Percentiles rank a stretch among this genome's conserved stretches.
These are phyloP conservation scores for Anaeromyces robustus DNA, from an alignment of 192 early-diverging fungal genomes.

Conservation along the genomic window DNA sequence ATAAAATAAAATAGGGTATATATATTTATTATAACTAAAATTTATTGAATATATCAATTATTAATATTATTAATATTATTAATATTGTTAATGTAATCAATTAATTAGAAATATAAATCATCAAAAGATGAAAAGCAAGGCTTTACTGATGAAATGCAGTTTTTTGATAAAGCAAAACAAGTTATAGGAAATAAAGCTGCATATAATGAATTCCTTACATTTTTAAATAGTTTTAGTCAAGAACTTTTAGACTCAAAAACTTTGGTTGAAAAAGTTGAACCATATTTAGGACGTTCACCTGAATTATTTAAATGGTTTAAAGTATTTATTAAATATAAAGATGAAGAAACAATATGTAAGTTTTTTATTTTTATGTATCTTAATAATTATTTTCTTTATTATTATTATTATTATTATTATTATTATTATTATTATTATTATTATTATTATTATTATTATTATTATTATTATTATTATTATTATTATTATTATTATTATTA, in stretches of 20 bases:
- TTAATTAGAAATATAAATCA: conserved; percentile 1
- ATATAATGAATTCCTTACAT: conserved; percentile 91
- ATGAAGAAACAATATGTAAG: conserved; percentile 44
- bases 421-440: too few relatives aligned
- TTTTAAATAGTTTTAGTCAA: conserved; percentile 85
- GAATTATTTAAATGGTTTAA: conserved; percentile 95
- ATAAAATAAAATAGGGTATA: too few relatives aligned
- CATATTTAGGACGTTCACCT: conserved; percentile 62
- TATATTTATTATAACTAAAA: too few relatives aligned
- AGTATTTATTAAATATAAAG: conserved; percentile 64
- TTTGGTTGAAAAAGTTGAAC: conserved; percentile 72
- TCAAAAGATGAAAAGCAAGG: conserved; percentile 13
- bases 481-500: too few relatives aligned
- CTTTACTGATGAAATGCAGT: conserved; percentile 69
- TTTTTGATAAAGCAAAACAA: conserved; percentile 83
- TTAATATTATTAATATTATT: too few relatives aligned
- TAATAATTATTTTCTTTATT: too few relatives aligned
- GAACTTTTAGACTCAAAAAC: conserved; percentile 73
- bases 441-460: too few relatives aligned
- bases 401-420: too few relatives aligned
- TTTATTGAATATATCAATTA: too few relatives aligned
- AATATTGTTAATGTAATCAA: too few relatives aligned
- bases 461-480: too few relatives aligned
- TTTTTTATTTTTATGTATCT: too few relatives aligned
- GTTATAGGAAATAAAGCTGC: conserved; percentile 70